phyloP scores from a whole-genome alignment of 345 rosid genomes.

The Melaleuca quinquenervia region DNA sequence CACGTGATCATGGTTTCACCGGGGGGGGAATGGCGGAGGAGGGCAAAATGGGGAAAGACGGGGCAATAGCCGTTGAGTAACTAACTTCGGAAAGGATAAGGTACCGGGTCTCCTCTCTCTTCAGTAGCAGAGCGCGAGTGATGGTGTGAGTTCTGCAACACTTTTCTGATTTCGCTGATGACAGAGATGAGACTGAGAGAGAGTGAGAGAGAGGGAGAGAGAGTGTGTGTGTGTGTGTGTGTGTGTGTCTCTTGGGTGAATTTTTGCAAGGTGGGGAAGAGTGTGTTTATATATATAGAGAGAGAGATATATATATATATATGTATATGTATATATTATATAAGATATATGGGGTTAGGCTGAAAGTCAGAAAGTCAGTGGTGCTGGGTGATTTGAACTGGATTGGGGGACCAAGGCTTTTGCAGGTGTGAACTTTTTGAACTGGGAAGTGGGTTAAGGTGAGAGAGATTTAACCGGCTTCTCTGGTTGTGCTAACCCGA shows the following conservation, averaged over 20 bases:
- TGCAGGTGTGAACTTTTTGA: background rate
- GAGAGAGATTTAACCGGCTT: background rate
- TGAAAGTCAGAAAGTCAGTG: background rate
- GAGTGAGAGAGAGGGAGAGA: background rate
- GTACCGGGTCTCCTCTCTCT: background rate
- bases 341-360: background rate
- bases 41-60: background rate
- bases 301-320: background rate
- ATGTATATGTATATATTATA: no score
- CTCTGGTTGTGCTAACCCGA: background rate
- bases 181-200: background rate
- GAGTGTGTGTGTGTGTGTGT: no score
- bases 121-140: background rate
- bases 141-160: background rate
- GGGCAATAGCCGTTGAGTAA: background rate
- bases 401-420: background rate
- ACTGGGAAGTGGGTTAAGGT: background rate
- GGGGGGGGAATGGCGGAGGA: background rate
- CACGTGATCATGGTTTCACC: constrained; percentile 38
- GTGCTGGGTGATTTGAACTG: background rate
- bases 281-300: background rate
- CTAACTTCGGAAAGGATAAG: background rate
- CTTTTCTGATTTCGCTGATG: background rate
- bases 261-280: background rate
- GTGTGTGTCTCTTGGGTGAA: background rate